phyloP scores from a whole-genome alignment of 2,329 filamentous ascomycete species.

The Fusarium nodosum region DNA sequence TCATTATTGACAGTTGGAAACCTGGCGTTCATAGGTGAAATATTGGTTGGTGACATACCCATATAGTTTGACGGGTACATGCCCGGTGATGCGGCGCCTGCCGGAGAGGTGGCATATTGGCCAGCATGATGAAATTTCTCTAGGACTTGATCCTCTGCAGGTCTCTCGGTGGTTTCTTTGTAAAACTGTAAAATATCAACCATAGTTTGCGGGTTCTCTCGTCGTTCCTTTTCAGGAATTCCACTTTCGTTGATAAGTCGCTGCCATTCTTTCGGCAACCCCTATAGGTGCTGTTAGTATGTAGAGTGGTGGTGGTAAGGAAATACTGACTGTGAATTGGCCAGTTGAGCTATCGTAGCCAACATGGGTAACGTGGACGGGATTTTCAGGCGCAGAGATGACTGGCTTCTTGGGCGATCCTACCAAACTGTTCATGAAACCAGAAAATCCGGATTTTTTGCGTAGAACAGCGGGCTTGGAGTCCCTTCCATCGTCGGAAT shows the following conservation, averaged over 20 bases:
- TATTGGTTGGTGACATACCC: conserved; percentile 74
- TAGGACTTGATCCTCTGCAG: conserved; percentile 87
- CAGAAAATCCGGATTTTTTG: conserved; percentile 91
- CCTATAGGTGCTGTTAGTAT: conserved; percentile 68
- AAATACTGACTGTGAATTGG: conserved; percentile 85
- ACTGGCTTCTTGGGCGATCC: conserved; percentile 90
- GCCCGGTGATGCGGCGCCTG: conserved; percentile 64
- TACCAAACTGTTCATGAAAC: conserved; percentile 85
- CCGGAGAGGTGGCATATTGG: conserved; percentile 60
- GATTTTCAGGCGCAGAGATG: conserved; percentile 98
- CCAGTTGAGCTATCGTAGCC: conserved; percentile 97
- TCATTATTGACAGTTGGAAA: conserved; percentile 88
- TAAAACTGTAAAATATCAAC: conserved; percentile 97
- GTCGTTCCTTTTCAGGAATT: conserved; percentile 94
- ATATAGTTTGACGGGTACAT: conserved; percentile 69
- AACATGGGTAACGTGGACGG: conserved; percentile 97
- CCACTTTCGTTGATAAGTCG: conserved; percentile 94
- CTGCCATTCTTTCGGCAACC: conserved; percentile 98
- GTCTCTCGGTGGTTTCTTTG: conserved; percentile 88
- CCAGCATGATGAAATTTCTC: conserved; percentile 96
- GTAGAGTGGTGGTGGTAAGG: conserved; percentile 22
- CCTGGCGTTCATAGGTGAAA: conserved; percentile 85
- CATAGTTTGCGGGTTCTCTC: conserved; percentile 95
- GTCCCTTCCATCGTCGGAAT: conserved; percentile 82
- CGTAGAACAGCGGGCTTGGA: conserved; percentile 72